Evolutionary conservation across 2,329 filamentous ascomycete genomes (phyloP).

Genomic region (Lachnellula cervina): DNA sequence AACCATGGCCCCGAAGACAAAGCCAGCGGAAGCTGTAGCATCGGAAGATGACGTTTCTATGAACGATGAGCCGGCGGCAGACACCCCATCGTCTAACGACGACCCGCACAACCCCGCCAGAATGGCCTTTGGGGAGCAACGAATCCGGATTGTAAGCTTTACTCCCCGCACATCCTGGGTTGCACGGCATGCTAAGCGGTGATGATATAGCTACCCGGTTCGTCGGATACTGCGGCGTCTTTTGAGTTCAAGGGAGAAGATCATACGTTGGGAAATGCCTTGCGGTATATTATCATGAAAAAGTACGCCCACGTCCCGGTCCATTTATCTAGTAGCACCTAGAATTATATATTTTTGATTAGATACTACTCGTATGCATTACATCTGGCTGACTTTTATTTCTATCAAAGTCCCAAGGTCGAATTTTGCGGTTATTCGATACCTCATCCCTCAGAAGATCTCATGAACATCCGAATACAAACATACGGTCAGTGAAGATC

Average conservation of each 20-base stretch:
- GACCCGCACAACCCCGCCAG: conserved; percentile 15
- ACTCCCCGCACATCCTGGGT: neutral
- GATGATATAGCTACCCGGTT: conserved; percentile 68
- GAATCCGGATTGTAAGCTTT: conserved; percentile 26
- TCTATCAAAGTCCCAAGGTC: conserved; percentile 68
- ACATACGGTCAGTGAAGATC: conserved; percentile 69
- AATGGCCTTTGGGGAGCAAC: conserved; percentile 19
- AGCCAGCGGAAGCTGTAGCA: conserved; percentile 6
- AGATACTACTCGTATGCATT: neutral
- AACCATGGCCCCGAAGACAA: conserved; percentile 23
- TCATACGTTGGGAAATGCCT: conserved; percentile 89
- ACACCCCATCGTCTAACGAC: neutral
- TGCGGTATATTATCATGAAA: conserved; percentile 97
- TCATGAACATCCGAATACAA: conserved; percentile 97
- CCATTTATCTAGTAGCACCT: neutral
- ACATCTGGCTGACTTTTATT: neutral
- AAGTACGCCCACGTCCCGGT: conserved; percentile 57
- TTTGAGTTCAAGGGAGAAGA: conserved; percentile 94
- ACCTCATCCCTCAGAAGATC: conserved; percentile 88
- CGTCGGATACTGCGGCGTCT: conserved; percentile 81
- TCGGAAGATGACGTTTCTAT: conserved; percentile 24
- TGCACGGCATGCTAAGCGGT: neutral
- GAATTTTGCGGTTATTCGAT: conserved; percentile 99
- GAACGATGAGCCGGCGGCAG: conserved; percentile 18
- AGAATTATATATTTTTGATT: neutral